Conservation (phyloP, 2,329 filamentous ascomycete species). For the Arthroderma sp. region DNA sequence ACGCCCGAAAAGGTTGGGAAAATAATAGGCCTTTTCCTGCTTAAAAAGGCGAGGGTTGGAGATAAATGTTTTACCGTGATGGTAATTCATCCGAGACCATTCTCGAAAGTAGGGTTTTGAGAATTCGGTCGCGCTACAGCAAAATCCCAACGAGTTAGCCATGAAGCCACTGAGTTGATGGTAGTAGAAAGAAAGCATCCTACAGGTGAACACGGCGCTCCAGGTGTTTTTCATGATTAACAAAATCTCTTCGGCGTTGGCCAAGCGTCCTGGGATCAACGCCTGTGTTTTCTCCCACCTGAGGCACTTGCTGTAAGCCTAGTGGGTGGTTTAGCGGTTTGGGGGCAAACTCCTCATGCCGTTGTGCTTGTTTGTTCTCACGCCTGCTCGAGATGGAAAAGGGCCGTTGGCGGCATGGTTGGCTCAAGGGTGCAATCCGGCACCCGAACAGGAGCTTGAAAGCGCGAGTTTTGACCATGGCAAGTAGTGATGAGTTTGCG, state of each 20-base stretch:
- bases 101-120: slow-evolving; percentile 89
- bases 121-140: slow-evolving; percentile 54
- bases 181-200: not conserved
- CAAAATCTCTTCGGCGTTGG: slow-evolving; percentile 65
- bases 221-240: slow-evolving; percentile 74
- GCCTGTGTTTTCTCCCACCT: slow-evolving; percentile 68
- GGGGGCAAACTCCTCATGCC: slow-evolving; percentile 2
- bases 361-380: not conserved
- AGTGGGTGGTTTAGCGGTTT: slow-evolving; percentile 56
- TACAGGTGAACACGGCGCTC: slow-evolving; percentile 63
- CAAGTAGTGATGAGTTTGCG: too few relatives aligned
- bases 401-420: too few relatives aligned
- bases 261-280: slow-evolving; percentile 52
- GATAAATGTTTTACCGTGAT: slow-evolving; percentile 81
- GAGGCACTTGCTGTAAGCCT: slow-evolving; percentile 62
- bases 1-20: slow-evolving; percentile 77
- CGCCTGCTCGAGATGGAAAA: not conserved
- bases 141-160: too few relatives aligned
- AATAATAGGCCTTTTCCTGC: slow-evolving; percentile 69
- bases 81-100: slow-evolving; percentile 72
- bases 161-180: not conserved
- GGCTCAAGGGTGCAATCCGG: too few relatives aligned
- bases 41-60: slow-evolving; percentile 76
- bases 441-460: too few relatives aligned
- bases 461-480: too few relatives aligned